Evolutionary conservation across 768 basidiomycete species (phyloP).

Genomic region (Candolleomyces aberdarensis): DNA sequence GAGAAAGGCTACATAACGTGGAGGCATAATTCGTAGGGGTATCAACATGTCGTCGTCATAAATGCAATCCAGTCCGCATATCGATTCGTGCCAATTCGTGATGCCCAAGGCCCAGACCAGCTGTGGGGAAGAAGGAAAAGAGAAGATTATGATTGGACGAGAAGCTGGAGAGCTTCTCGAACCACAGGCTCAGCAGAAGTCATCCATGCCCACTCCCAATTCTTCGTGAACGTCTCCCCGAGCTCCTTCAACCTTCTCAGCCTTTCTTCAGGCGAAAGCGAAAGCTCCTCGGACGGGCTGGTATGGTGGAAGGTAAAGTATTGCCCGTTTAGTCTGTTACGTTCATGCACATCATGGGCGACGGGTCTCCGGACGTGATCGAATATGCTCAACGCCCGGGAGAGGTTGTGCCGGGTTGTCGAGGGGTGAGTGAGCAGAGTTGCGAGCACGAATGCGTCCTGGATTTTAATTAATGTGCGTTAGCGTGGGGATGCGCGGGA

Average conservation of each 20-base stretch:
- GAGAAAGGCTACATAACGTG: too few species aligned
- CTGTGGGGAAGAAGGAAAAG: too few species aligned
- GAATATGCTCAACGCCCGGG: slow-evolving; percentile 42
- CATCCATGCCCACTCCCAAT: slow-evolving; percentile 64
- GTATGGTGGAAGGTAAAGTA: slow-evolving; percentile 37
- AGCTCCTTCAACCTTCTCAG: slow-evolving; percentile 35
- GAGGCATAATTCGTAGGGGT: too few species aligned
- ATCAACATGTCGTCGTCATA: too few species aligned
- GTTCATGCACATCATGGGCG: slow-evolving; percentile 34
- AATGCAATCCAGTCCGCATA: too few species aligned
- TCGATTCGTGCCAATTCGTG: too few species aligned
- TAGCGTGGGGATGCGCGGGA: neutral
- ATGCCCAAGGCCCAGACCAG: too few species aligned
- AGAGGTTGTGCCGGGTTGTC: slow-evolving; percentile 37
- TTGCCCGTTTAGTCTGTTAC: slow-evolving; percentile 38
- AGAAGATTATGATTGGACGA: neutral
- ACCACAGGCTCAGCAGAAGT: slow-evolving; percentile 36
- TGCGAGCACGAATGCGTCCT: slow-evolving; percentile 52
- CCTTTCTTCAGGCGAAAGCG: slow-evolving; percentile 25
- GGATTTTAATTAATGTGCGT: slow-evolving; percentile 6
- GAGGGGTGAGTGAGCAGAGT: slow-evolving; percentile 42
- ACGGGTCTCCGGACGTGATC: slow-evolving; percentile 49
- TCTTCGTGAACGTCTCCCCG: slow-evolving; percentile 39
- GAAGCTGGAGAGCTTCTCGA: slow-evolving; percentile 7
- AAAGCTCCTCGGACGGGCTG: slow-evolving; percentile 23